Evolutionary conservation across 2,329 filamentous ascomycete species (phyloP).

Genomic region (Pseudogymnoascus sp.): DNA sequence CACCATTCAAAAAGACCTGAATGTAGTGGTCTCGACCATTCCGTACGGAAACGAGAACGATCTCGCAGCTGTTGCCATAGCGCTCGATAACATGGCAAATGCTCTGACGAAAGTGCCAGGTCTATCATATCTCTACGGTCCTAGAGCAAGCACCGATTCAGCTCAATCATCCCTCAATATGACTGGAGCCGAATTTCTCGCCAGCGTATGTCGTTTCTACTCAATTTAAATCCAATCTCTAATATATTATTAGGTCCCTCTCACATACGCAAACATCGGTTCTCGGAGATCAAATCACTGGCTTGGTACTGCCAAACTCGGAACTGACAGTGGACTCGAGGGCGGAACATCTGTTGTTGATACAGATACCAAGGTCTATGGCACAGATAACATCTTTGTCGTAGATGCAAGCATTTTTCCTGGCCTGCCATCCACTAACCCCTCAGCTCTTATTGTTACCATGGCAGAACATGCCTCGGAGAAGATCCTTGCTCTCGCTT

Average conservation of each 20-base stretch:
- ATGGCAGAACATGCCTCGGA: slow-evolving; percentile 54
- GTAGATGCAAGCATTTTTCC: slow-evolving; percentile 64
- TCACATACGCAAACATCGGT: background rate
- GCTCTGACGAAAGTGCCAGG: slow-evolving; percentile 46
- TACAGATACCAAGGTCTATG: slow-evolving; percentile 55
- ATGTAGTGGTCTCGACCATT: slow-evolving; percentile 49
- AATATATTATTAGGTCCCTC: background rate
- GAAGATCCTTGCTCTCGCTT: slow-evolving; percentile 38
- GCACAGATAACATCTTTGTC: slow-evolving; percentile 60
- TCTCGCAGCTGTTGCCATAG: slow-evolving; percentile 54
- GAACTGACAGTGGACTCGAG: slow-evolving; percentile 45
- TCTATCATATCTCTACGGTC: slow-evolving; percentile 50
- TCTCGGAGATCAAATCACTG: slow-evolving; percentile 35
- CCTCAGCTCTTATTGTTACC: slow-evolving; percentile 56
- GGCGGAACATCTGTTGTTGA: slow-evolving; percentile 55
- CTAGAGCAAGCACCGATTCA: slow-evolving; percentile 43
- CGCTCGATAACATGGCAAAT: slow-evolving; percentile 52
- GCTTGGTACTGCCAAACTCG: slow-evolving; percentile 54
- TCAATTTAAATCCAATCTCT: background rate
- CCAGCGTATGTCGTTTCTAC: background rate
- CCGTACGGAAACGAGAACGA: slow-evolving; percentile 57
- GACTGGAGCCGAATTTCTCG: background rate
- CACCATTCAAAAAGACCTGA: slow-evolving; percentile 50
- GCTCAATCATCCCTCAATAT: slow-evolving; percentile 16
- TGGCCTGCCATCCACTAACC: slow-evolving; percentile 61